Evolutionary conservation across 306 rosid species (phyloP), one percentile per base, ranked within the genome.

Genomic region (Prunus dulcis): DNA sequence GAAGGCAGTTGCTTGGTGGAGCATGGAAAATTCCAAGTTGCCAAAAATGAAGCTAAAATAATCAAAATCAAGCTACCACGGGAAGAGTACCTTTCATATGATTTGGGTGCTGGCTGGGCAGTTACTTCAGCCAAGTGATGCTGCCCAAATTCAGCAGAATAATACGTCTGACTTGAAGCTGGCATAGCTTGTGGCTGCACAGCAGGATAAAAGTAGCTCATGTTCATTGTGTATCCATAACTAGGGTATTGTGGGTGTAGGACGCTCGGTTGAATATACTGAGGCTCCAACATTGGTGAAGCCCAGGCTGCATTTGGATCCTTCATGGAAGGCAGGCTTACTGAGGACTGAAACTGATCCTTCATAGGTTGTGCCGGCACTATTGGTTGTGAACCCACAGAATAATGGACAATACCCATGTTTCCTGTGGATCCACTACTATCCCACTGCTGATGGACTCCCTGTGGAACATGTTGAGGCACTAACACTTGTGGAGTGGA

Each of bases 81-180:
- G 43, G 56, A 73, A 49, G 25, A 5, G 47, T 74, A 61, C 77
- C 77, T 74, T 62, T 2, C 69, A 74, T 61, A 74, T 27, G 58
- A 45, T 25, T 19, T 27, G 46, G 78, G 60, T 10, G 69, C 50
- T 64, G 18, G 47, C 14, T 11, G 46, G 69, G 49, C 69, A 34
- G 50, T 25, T 18, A 27, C 32, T 19, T 47, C 78, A 47, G 18
- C 27, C n/a, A 30, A 46, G 22, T 74, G n/a, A 20, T 3, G 3
- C 9, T 61, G 47, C 32, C 5, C 60, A 19, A 34, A 53, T 61
- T 47, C 20, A 45, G 52, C 61, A 27, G 69, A 19, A 28, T 61
- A 19, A 62, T 22, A 74, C 18, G 69, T 46, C 47, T 60, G 58
- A 62, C 19, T 27, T 61, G 47, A 41, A 74, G 69, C 69, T 61